Base-by-base conservation (phyloP, 2,329 filamentous ascomycete species). In the Kalmusia sp. region DNA sequence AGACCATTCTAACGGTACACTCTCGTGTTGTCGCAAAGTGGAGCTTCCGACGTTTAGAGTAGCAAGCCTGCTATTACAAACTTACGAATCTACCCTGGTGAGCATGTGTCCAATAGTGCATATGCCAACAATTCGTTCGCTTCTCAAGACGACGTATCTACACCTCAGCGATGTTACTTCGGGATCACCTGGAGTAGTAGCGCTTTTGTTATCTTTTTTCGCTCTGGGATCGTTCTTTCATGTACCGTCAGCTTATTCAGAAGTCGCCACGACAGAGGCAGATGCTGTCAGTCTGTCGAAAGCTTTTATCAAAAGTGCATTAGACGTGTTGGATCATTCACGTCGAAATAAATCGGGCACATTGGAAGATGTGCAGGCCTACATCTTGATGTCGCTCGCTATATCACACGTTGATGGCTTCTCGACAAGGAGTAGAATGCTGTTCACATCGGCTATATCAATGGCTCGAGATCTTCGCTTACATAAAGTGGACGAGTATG, bases 311-410 rank as follows among this genome's bases (percentile, higher is more conserved):
- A 54, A 41, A 37, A 11, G 25, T 24, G 45, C 47, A 7, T 30
- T 51, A n/a, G 47, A 54, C 31, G 28, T 35, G 19, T 21, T 54
- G 12, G 47, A 54, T 12, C 24, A 54, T 17, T 54, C 51, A 3
- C 45, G 38, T 4, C 45, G 47, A 25, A 34, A n/a, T 9, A 50
- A 27, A 3, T 49, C 46, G 3, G 45, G 45, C 30, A 51, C 47
- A 5, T 28, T 54, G 15, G 51, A 51, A 28, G 51, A 54, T 19
- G 47, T 51, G 12, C 51, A 54, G 46, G 51, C 51, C 2, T 46
- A 37, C n/a, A 31, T 45, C 7, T 11, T 54, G 6, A 43, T 46
- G 39, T 54, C 45, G n/a, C 47, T 38, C 12, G 30, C 37, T 6
- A 9, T 51, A 2, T 54, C 24, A 17, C 45, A 54, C 21, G 12